A percentile compares a stretch with the other conserved stretches of the same genome.
Conservation (phyloP, 2,329 filamentous ascomycete species). For the Alternaria tenuissima region DNA sequence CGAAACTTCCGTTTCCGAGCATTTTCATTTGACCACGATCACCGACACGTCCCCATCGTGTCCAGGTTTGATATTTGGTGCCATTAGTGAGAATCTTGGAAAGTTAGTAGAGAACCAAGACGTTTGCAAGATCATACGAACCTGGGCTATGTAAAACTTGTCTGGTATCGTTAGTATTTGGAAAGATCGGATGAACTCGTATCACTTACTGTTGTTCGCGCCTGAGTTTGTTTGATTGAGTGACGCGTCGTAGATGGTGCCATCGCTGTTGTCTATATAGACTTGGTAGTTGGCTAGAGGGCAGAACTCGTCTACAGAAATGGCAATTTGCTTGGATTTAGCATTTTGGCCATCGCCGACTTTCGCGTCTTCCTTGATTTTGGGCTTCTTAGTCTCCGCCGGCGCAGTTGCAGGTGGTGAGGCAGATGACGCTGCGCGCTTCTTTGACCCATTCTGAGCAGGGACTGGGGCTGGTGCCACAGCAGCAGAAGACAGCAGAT, state of each 20-base stretch:
- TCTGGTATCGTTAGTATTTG: constrained; percentile 46
- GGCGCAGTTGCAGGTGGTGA: constrained; percentile 22
- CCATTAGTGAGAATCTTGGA: constrained; percentile 14
- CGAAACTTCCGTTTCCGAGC: constrained; percentile 51
- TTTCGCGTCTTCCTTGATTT: constrained; percentile 46
- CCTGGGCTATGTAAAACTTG: constrained; percentile 81
- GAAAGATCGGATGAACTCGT: background rate
- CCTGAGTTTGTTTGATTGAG: constrained; percentile 79
- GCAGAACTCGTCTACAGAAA: constrained; percentile 59
- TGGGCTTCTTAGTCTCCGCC: constrained; percentile 33
- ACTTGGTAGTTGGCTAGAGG: constrained; percentile 57
- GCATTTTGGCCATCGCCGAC: constrained; percentile 56
- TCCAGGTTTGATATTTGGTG: constrained; percentile 69
- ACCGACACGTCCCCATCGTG: constrained; percentile 80
- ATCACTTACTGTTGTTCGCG: constrained; percentile 67
- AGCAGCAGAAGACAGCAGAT: constrained; percentile 40
- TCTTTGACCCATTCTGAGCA: constrained; percentile 36
- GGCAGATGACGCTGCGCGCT: constrained; percentile 41
- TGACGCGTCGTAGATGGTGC: constrained; percentile 78
- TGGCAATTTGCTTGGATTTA: constrained; percentile 52
- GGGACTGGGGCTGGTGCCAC: constrained; percentile 11
- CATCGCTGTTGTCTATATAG: constrained; percentile 69
- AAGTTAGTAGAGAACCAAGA: background rate
- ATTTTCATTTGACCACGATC: constrained; percentile 58
- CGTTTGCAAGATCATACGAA: constrained; percentile 38